phyloP scores from a whole-genome alignment of 164 flowering plant genomes.

The Chimonanthus salicifolius region DNA sequence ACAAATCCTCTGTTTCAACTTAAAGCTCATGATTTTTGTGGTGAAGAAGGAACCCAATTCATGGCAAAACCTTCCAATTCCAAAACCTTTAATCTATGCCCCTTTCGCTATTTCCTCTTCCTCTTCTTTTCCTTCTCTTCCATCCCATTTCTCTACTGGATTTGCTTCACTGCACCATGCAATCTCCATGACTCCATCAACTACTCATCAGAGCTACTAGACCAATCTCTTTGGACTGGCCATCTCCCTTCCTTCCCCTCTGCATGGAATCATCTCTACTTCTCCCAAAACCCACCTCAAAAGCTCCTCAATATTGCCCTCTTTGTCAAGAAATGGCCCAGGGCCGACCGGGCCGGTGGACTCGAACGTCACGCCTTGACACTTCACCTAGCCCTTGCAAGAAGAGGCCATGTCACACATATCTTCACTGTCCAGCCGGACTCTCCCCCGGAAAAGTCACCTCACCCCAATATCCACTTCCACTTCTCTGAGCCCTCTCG shows the following conservation, averaged over 20 bases:
- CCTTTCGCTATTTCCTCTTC: constrained; percentile 15
- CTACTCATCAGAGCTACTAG: constrained; percentile 7
- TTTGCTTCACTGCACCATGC: constrained; percentile 23
- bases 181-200: constrained; percentile 11
- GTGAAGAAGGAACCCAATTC: background rate
- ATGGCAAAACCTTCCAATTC: constrained; percentile 4
- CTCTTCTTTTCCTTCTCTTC: constrained; percentile 17
- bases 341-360: constrained; percentile 39
- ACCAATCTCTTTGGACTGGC: background rate
- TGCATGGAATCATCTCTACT: constrained; percentile 66
- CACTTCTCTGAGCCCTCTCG: constrained; percentile 56
- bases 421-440: constrained; percentile 20
- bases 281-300: constrained; percentile 35
- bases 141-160: constrained; percentile 28
- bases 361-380: constrained; percentile 77
- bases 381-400: constrained; percentile 44
- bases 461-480: constrained; percentile 34
- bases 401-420: constrained; percentile 30
- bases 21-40: background rate
- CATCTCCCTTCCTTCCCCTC: constrained; percentile 36
- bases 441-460: constrained; percentile 19
- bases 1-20: too few species aligned
- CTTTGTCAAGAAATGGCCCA: constrained; percentile 69
- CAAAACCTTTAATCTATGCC: constrained; percentile 6
- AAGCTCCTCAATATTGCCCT: constrained; percentile 58